phyloP scores from a whole-genome alignment of 306 rosid genomes.

The Sphenostylis stenocarpa region DNA sequence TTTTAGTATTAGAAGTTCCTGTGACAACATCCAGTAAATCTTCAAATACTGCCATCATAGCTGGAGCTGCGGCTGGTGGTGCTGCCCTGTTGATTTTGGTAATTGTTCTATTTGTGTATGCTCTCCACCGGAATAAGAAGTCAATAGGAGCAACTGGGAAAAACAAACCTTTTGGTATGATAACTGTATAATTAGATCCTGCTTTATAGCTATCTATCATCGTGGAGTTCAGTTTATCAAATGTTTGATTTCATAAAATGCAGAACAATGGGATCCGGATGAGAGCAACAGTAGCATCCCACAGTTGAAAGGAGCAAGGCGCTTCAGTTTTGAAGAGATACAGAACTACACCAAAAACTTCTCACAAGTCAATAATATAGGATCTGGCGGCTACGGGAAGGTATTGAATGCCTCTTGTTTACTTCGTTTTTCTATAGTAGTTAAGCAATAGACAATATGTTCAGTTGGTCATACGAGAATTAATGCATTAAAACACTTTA shows the following conservation, averaged over 20 bases:
- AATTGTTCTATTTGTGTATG: slow-evolving; percentile 53
- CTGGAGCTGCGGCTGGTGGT: slow-evolving; percentile 73
- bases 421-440: slow-evolving; percentile 11
- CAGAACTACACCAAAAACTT: slow-evolving; percentile 55
- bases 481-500: not conserved
- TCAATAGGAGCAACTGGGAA: slow-evolving; percentile 43
- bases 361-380: slow-evolving; percentile 24
- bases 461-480: not conserved
- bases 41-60: slow-evolving; percentile 40
- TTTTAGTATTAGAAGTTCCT: slow-evolving; percentile 12
- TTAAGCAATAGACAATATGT: not conserved
- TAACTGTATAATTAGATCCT: not conserved
- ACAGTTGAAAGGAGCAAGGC: slow-evolving; percentile 63
- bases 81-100: slow-evolving; percentile 46
- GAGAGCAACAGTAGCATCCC: slow-evolving; percentile 45
- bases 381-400: slow-evolving; percentile 85
- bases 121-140: slow-evolving; percentile 49
- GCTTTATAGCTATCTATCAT: not conserved
- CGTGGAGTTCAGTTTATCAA: slow-evolving; percentile 1
- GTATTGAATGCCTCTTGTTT: slow-evolving; percentile 32
- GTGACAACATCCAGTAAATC: slow-evolving; percentile 30
- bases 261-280: slow-evolving; percentile 50
- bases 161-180: slow-evolving; percentile 49
- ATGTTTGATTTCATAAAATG: slow-evolving; percentile 35
- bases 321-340: slow-evolving; percentile 73